These are phyloP conservation scores for Fraxinus angustifolia DNA, from an alignment of 305 asterid genomes.

Conservation along the genomic window DNA sequence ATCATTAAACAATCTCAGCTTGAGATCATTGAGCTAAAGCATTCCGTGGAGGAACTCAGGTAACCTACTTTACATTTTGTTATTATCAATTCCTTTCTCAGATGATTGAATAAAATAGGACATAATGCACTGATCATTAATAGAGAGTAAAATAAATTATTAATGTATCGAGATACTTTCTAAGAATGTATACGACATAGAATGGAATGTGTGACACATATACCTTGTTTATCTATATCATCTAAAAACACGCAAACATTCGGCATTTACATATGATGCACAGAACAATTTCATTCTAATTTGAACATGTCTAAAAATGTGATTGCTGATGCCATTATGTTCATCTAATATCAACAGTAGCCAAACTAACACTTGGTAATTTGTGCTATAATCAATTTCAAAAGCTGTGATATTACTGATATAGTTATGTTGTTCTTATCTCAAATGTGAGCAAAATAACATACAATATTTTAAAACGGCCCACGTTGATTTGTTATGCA, in stretches of 20 bases:
- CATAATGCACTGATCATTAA: background rate
- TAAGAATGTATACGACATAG: background rate
- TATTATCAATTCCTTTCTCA: background rate
- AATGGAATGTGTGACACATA: background rate
- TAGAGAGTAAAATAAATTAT: background rate
- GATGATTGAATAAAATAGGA: background rate
- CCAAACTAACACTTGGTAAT: background rate
- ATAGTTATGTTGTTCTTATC: background rate
- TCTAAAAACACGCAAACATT: background rate
- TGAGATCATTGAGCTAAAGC: conserved; percentile 93
- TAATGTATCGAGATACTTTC: background rate
- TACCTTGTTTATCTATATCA: background rate
- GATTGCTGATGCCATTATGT: background rate
- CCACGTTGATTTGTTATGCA: background rate
- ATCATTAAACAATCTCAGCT: conserved; percentile 90
- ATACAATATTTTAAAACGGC: background rate
- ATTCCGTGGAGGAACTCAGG: conserved; percentile 85
- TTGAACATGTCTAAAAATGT: background rate
- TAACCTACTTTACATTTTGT: conserved; percentile 26
- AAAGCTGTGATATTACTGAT: background rate
- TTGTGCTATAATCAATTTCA: background rate
- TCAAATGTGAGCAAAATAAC: background rate
- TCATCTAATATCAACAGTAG: background rate
- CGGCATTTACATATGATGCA: background rate
- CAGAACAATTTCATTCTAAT: background rate